Conservation (phyloP, 176 grass and related monocot genomes). For the Eragrostis curvula region DNA sequence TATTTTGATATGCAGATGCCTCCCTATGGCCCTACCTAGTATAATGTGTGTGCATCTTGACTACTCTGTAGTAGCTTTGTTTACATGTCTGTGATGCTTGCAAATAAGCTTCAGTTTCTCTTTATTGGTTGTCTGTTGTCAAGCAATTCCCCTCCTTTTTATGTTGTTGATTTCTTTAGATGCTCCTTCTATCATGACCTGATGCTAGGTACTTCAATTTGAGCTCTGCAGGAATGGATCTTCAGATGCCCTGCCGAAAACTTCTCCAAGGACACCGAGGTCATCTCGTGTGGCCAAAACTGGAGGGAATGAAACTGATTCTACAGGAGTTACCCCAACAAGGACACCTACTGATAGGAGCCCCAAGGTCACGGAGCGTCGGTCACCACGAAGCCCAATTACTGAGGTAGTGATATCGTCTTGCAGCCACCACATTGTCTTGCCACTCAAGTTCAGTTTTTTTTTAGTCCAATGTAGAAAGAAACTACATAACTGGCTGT, state of each 20-base stretch:
- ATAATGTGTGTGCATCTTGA: background rate
- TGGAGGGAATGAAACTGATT: constrained; percentile 71
- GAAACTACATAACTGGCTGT: background rate
- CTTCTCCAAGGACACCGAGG: constrained; percentile 73
- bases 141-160: background rate
- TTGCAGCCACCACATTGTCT: constrained; percentile 1
- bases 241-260: constrained; percentile 70
- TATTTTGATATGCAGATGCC: background rate
- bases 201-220: constrained; percentile 3
- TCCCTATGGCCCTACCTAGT: background rate
- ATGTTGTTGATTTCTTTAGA: background rate
- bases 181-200: background rate
- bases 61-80: background rate
- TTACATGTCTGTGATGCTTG: too few relatives aligned
- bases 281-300: constrained; percentile 64
- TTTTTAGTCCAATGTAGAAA: background rate
- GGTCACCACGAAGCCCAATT: constrained; percentile 82
- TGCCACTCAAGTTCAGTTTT: background rate
- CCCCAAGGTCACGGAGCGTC: constrained; percentile 69
- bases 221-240: constrained; percentile 58
- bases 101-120: background rate
- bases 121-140: background rate
- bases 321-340: constrained; percentile 59
- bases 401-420: constrained; percentile 60
- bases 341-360: constrained; percentile 73